Evolutionary conservation across 208 protist genomes (phyloP).

Genomic region (Acanthamoeba sp.): DNA sequence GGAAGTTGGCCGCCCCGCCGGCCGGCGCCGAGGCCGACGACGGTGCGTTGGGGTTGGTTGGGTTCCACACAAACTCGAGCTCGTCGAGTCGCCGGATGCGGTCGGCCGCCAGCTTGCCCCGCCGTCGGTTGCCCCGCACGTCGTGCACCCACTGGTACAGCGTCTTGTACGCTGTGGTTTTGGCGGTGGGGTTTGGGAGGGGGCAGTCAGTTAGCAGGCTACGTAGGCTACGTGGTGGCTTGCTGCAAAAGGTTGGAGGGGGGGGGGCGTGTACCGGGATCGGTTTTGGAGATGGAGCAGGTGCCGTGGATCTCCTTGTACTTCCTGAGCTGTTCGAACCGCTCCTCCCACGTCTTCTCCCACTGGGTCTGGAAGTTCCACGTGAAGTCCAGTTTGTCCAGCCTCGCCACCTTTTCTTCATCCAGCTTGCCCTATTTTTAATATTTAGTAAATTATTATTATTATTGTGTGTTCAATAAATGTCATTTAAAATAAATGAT

Average conservation of each 20-base stretch:
- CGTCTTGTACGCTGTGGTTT: neutral
- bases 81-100: neutral
- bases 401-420: neutral
- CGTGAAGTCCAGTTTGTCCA: neutral
- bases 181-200: no score
- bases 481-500: no score
- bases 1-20: no score
- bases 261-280: no score
- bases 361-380: neutral
- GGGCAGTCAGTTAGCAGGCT: no score
- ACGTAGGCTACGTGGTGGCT: no score
- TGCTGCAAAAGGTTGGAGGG: no score
- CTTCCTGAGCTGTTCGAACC: neutral
- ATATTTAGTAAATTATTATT: no score
- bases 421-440: neutral
- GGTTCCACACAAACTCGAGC: neutral
- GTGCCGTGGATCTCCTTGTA: neutral
- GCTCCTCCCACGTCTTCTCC: neutral
- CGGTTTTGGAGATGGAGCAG: neutral
- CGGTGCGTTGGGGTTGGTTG: no score
- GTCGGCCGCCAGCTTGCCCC: neutral
- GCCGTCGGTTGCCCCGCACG: neutral
- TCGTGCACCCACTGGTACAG: neutral
- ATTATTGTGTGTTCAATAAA: no score
- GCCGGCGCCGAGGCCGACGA: no score